phyloP scores from a whole-genome alignment of 768 basidiomycete species.

The Tylopilus subfusipes region DNA sequence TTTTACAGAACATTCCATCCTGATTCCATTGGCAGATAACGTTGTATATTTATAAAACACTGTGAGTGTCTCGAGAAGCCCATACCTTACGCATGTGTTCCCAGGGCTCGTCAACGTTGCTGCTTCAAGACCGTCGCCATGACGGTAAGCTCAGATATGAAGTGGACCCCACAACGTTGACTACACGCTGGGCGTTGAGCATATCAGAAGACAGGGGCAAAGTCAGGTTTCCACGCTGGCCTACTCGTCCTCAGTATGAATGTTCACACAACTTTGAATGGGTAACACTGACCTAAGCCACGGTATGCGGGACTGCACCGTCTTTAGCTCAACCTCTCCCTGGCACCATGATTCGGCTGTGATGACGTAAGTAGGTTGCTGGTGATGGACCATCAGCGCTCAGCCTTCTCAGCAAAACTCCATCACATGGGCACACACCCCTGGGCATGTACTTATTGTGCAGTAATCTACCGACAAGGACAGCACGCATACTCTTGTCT shows the following conservation, averaged over 20 bases:
- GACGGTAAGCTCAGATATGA: no score
- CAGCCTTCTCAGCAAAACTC: not conserved
- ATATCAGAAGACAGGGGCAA: no score
- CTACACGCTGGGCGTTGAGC: not conserved
- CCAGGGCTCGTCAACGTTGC: conserved; percentile 89
- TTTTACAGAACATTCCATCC: not conserved
- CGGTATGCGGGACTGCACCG: no score
- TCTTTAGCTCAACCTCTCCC: no score
- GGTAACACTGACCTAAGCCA: no score
- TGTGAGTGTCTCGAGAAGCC: conserved; percentile 93
- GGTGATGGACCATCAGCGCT: not conserved
- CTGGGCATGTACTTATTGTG: not conserved
- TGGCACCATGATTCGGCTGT: no score
- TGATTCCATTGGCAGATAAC: not conserved
- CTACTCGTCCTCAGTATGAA: no score
- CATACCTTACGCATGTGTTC: conserved; percentile 85
- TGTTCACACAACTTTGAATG: no score
- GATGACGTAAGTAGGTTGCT: no score
- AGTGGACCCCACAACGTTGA: conserved; percentile 1
- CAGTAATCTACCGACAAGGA: not conserved
- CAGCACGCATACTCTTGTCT: not conserved
- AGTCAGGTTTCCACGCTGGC: no score
- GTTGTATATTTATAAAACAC: no score
- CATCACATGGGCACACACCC: not conserved
- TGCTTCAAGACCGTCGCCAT: no score